Percentiles rank a stretch among this genome's conserved stretches.
phyloP scores from a whole-genome alignment of 2,329 filamentous ascomycete species.

The Akanthomyces lecanii region DNA sequence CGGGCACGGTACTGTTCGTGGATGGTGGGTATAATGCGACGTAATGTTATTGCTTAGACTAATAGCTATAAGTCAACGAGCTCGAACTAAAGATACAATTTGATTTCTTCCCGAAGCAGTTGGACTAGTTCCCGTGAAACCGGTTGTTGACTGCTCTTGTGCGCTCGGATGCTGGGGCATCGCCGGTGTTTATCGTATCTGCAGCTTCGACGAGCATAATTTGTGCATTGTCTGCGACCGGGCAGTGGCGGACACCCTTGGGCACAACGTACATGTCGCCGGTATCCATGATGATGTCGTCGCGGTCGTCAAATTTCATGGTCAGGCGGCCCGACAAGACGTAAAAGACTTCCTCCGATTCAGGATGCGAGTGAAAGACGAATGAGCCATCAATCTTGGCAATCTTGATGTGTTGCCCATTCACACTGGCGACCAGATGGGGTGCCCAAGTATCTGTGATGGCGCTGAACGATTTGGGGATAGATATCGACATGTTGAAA shows the following conservation, averaged over 20 bases:
- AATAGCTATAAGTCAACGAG: neutral
- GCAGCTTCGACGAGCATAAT: constrained; percentile 37
- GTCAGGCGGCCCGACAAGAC: constrained; percentile 32
- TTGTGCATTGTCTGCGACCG: constrained; percentile 31
- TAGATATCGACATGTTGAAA: constrained; percentile 19
- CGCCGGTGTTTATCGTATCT: constrained; percentile 29
- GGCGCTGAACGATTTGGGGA: constrained; percentile 26
- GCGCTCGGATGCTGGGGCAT: constrained; percentile 23
- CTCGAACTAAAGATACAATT: neutral
- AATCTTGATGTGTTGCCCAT: constrained; percentile 38
- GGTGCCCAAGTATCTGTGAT: constrained; percentile 30
- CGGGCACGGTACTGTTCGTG: constrained; percentile 32
- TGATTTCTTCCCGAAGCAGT: neutral
- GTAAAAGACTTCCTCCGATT: constrained; percentile 40
- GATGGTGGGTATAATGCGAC: constrained; percentile 33
- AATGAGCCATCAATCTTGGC: constrained; percentile 37
- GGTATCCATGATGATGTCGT: constrained; percentile 26
- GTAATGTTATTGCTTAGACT: neutral
- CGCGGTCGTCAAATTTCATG: constrained; percentile 30
- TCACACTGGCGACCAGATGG: constrained; percentile 30
- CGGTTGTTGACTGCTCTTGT: constrained; percentile 19
- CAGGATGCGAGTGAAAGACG: constrained; percentile 37
- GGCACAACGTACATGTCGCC: constrained; percentile 35
- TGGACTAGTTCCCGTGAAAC: neutral
- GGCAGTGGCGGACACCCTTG: constrained; percentile 34